Evolutionary conservation across 768 basidiomycete species (phyloP), one percentile per base, ranked within the genome.

Genomic region (Suillus discolor): DNA sequence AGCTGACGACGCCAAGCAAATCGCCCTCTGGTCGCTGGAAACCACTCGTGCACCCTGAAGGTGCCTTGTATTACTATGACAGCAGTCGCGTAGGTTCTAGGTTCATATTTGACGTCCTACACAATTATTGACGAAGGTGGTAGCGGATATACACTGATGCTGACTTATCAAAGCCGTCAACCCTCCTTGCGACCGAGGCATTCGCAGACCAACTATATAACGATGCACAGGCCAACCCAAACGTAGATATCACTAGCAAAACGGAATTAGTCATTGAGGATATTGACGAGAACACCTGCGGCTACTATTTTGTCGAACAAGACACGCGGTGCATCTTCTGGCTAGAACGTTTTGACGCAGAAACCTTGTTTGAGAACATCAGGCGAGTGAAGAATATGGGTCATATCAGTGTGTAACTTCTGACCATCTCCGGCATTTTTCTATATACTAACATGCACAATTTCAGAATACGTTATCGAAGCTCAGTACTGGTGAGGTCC

Each of bases 21-120:
- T 16, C 49, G 3, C 34, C 38, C n/a, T 71, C 70, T 15, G 4
- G n/a, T 13, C 80, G 76, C 1, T 88, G 87, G 87, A 71, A 62
- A 8, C 68, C 78, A 5, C 74, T 75, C 39, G 71, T 75, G 3
- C 86, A 87, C 71, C 85, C 86, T 0, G 86, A 88, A 73, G 87
- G 87, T 7, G 79, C 79, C 7, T 76, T 82, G 28, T 88, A 87
- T 69, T 87, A 85, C 66, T 82, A 77, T 67, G 76, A 85, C 59
- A 36, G 65, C 51, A 66, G 73, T 8, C 78, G 79, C 72, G 85
- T 84, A 49, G 0, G 75, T 61, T 39, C 12, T 84, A 49, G 0
- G 75, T 61, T 39, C 12, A 6, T 36, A 15, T 38, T 4, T 11
- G 39, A 6, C 4, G 1, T 12, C 5, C 36, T 25, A 47, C 15